Conservation (phyloP, 2,329 filamentous ascomycete genomes). For the Monosporascus sp. region DNA sequence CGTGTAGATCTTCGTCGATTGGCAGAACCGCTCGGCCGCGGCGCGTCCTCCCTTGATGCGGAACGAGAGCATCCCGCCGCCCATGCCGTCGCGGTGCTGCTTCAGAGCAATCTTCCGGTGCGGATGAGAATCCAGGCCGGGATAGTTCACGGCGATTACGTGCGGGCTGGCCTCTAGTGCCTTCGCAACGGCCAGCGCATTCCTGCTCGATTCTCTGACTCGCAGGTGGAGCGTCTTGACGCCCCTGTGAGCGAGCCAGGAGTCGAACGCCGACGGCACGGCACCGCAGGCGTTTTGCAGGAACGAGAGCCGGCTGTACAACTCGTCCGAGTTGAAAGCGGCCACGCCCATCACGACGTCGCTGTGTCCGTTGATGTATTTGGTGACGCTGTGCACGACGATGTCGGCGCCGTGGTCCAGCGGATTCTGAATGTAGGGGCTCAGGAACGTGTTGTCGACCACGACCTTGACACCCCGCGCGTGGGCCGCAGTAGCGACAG, state of each 20-base stretch:
- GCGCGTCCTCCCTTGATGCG: constrained; percentile 79
- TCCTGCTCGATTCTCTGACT: constrained; percentile 75
- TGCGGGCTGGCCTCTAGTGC: constrained; percentile 74
- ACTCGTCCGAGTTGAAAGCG: constrained; percentile 81
- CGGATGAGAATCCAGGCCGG: constrained; percentile 80
- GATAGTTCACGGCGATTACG: constrained; percentile 91
- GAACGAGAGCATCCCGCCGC: constrained; percentile 97
- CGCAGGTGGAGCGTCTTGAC: constrained; percentile 95
- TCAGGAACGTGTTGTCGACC: constrained; percentile 99
- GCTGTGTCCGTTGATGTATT: constrained; percentile 97
- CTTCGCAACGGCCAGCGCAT: constrained; percentile 71
- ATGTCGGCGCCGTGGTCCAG: constrained; percentile 93
- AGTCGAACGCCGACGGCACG: constrained; percentile 91
- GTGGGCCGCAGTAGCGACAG: constrained; percentile 78
- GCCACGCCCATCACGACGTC: constrained; percentile 98
- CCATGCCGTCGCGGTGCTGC: constrained; percentile 91
- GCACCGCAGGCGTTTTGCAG: constrained; percentile 97
- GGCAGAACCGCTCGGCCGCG: constrained; percentile 89
- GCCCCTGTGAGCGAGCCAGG: constrained; percentile 95
- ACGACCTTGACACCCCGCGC: constrained; percentile 86
- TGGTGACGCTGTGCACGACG: constrained; percentile 94
- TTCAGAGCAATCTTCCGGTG: constrained; percentile 79
- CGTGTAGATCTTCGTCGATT: constrained; percentile 82
- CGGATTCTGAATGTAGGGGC: constrained; percentile 94
- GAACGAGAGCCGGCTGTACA: constrained; percentile 76